Evolutionary conservation across 306 rosid genomes (phyloP).

Genomic region (Vigna reflexopilosa): DNA sequence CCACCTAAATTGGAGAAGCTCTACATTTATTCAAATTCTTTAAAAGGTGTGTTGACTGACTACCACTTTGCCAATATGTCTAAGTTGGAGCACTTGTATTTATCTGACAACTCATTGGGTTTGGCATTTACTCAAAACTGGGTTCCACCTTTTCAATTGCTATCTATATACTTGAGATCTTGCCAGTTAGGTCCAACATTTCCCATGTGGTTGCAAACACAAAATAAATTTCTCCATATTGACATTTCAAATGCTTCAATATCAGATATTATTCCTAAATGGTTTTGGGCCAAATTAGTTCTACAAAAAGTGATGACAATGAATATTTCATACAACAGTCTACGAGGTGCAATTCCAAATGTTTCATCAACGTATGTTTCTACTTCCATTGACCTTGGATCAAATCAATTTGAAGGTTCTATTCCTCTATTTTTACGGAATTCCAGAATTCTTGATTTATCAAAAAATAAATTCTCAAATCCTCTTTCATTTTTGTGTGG

Average conservation of each 20-base stretch:
- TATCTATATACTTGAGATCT: accelerated
- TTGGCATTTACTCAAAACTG: not conserved
- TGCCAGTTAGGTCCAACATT: slow-evolving; percentile 37
- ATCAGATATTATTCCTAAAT: not conserved
- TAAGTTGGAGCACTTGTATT: accelerated
- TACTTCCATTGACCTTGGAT: not conserved
- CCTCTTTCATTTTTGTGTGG: too few relatives aligned
- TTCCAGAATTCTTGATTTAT: too few relatives aligned
- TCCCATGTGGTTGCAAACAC: slow-evolving; percentile 39
- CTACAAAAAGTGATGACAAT: accelerated
- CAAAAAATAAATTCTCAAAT: too few relatives aligned
- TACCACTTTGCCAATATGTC: slow-evolving; percentile 22
- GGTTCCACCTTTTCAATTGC: slow-evolving; percentile 21
- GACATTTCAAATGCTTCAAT: slow-evolving; percentile 4
- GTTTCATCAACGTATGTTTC: not conserved
- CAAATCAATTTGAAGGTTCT: slow-evolving; percentile 2
- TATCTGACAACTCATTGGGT: not conserved
- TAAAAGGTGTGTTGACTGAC: slow-evolving; percentile 21
- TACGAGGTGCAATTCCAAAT: not conserved
- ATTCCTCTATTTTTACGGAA: not conserved
- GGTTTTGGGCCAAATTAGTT: slow-evolving; percentile 32
- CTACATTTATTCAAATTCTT: not conserved
- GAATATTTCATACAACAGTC: not conserved
- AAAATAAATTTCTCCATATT: accelerated
- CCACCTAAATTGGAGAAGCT: not conserved